Evolutionary conservation across 2,329 filamentous ascomycete genomes (phyloP), one percentile per base, ranked within the genome.

Genomic region (Thermochaetoides dissita): DNA sequence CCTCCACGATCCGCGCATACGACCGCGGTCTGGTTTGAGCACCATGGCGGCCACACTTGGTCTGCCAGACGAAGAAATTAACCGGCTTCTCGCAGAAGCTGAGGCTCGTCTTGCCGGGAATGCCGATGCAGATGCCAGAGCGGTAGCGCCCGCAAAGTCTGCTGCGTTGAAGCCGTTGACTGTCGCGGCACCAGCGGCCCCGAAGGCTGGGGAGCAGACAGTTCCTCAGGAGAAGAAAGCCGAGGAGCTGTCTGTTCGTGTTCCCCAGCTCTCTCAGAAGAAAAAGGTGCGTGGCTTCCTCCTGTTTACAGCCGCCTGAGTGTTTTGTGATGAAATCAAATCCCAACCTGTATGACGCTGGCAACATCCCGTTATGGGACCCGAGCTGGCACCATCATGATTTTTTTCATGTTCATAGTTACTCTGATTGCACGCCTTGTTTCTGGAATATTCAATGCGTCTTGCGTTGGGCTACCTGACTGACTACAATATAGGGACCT

Each of bases 351-450:
- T 74, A 82, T 81, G 82, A 87, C 72, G 81, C 77, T 74, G 78
- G 77, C 68, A 63, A 70, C 72, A 71, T 72, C 74, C 76, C 84
- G 83, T 89, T 71, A 82, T 91, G 84, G 82, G 73, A 67, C 73
- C 73, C 69, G 68, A 74, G 69, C 74, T 76, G 74, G 74, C 76
- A 75, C 61, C 63, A 63, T 68, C 72, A 66, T 69, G 66, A 68
- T 67, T 66, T 38, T 43, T 66, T 65, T 58, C 63, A 63, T 69
- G 32, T 34, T 84, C 82, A 80, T 80, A 80, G 76, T 80, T 80
- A 80, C 76, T 76, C 76, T 79, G 76, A 80, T 47, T 43, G 52
- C 64, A 57, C 55, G 52, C 44, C 8, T 6, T 17, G 29, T 8
- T 12, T 42, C 40, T 36, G 34, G 17, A 28, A 38, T 7, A 41